These are phyloP conservation scores for Niveomyces coronatus DNA, from an alignment of 2,329 filamentous ascomycete genomes.

Conservation along the genomic window DNA sequence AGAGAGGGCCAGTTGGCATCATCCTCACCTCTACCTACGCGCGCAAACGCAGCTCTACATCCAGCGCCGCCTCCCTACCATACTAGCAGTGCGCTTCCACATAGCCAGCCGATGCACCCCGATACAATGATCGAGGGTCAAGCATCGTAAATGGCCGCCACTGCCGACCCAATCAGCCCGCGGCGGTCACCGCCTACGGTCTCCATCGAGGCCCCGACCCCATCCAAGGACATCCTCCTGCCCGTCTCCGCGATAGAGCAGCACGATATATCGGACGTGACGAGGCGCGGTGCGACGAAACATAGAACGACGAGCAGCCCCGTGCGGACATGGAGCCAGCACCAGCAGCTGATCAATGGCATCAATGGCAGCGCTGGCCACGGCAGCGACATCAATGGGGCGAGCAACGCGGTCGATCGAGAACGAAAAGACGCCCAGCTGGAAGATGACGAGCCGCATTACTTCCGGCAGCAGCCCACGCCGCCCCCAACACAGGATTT, in stretches of 20 bases:
- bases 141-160: slow-evolving; percentile 14
- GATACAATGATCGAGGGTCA: neutral
- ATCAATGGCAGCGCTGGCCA: neutral
- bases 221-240: slow-evolving; percentile 2
- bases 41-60: neutral
- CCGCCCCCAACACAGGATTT: slow-evolving; percentile 1
- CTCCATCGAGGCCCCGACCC: neutral
- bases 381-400: no score
- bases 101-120: neutral
- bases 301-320: slow-evolving; percentile 8
- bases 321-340: slow-evolving; percentile 4
- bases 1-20: slow-evolving; percentile 6
- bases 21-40: neutral
- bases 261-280: no score
- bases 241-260: slow-evolving; percentile 1
- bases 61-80: neutral
- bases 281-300: no score
- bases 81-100: neutral
- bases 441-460: neutral
- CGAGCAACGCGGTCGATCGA: slow-evolving; percentile 1
- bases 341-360: slow-evolving; percentile 2
- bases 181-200: slow-evolving; percentile 10
- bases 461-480: slow-evolving; percentile 4
- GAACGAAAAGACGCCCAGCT: slow-evolving; percentile 2
- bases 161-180: slow-evolving; percentile 15